phyloP scores from a whole-genome alignment of 1,284 basidiomycete genomes.

The Porogramme epimiltina region DNA sequence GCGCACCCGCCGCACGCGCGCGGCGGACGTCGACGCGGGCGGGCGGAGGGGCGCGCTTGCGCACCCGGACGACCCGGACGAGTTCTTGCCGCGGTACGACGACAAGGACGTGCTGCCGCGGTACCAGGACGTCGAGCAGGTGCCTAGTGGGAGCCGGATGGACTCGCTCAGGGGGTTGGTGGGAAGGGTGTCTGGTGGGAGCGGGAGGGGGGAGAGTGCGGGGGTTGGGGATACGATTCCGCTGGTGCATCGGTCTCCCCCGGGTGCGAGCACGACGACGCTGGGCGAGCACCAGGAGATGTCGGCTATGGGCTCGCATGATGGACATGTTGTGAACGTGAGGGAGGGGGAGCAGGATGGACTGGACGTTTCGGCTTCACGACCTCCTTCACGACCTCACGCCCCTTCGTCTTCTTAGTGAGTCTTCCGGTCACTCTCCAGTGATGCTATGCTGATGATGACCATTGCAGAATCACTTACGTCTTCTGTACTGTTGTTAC shows the following conservation, averaged over 20 bases:
- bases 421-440: not conserved
- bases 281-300: conserved; percentile 8
- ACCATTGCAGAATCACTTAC: not conserved
- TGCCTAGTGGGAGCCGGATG: not conserved
- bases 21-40: conserved; percentile 12
- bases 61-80: conserved; percentile 21
- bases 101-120: conserved; percentile 22
- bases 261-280: conserved; percentile 2
- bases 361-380: not conserved
- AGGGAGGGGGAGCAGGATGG: not conserved
- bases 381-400: not conserved
- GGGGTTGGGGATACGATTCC: conserved; percentile 9
- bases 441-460: not conserved
- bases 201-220: conserved; percentile 1
- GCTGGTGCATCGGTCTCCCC: conserved; percentile 3
- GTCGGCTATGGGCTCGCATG: conserved; percentile 15
- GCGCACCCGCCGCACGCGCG: conserved; percentile 8
- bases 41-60: conserved; percentile 14
- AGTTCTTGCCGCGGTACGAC: conserved; percentile 20
- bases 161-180: not conserved
- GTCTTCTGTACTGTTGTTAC: no score
- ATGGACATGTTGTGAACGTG: not conserved
- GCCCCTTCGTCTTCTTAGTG: not conserved
- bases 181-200: conserved; percentile 7
- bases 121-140: conserved; percentile 16